phyloP scores from a whole-genome alignment of 805 yeast genomes.

The Ogataea degrootiae region DNA sequence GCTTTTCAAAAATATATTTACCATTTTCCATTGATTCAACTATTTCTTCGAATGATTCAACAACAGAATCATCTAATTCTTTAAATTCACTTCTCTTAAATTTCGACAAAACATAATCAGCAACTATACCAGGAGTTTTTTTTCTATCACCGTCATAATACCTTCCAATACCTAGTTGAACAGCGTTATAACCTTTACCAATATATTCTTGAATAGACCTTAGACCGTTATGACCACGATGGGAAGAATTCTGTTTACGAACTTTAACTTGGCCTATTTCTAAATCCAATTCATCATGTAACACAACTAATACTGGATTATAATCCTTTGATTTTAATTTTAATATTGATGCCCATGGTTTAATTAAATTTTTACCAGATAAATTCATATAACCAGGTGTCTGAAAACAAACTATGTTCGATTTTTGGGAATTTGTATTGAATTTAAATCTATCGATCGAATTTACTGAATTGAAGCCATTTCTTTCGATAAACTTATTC shows the following conservation, averaged over 20 bases:
- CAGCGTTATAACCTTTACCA: conserved; percentile 54
- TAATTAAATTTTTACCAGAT: conserved; percentile 55
- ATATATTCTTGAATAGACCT: conserved; percentile 45
- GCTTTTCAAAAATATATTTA: conserved; percentile 25
- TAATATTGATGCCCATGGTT: conserved; percentile 40
- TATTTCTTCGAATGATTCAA: conserved; percentile 36
- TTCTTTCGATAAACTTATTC: conserved; percentile 24
- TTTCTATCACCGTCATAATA: conserved; percentile 40
- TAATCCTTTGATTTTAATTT: conserved; percentile 19
- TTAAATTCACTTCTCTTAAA: conserved; percentile 43
- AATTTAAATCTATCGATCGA: conserved; percentile 22
- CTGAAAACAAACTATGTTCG: conserved; percentile 42
- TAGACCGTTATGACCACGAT: conserved; percentile 85
- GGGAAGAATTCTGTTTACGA: conserved; percentile 53
- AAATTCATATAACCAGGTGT: conserved; percentile 63
- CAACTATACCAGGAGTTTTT: conserved; percentile 35
- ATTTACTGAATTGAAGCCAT: conserved; percentile 15
- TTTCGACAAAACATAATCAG: conserved; percentile 58
- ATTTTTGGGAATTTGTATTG: conserved; percentile 13
- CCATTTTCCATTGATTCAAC: conserved; percentile 33
- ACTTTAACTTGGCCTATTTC: conserved; percentile 63
- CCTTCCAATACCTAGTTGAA: conserved; percentile 76
- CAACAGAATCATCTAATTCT: conserved; percentile 33
- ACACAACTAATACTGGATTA: conserved; percentile 45
- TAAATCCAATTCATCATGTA: conserved; percentile 77